These are phyloP conservation scores for Magnolia changhungtana DNA, from an alignment of 164 flowering plant genomes.

Conservation along the genomic window DNA sequence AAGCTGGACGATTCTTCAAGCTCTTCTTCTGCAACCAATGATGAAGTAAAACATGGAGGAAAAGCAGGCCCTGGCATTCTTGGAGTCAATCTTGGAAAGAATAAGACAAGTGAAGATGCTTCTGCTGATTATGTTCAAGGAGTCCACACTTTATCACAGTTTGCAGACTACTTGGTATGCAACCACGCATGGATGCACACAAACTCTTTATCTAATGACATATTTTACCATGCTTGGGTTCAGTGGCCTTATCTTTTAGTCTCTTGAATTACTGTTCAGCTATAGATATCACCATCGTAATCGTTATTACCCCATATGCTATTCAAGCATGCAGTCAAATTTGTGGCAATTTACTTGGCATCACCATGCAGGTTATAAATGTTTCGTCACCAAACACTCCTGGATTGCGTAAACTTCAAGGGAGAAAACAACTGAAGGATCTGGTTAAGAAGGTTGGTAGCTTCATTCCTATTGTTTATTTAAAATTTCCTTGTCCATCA, in stretches of 20 bases:
- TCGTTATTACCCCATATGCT: not conserved
- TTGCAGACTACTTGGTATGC: constrained; percentile 95
- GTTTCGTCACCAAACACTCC: constrained; percentile 99
- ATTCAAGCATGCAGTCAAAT: not conserved
- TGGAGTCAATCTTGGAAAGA: constrained; percentile 97
- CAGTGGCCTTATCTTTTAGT: not conserved
- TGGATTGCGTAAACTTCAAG: constrained; percentile 95
- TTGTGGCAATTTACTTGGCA: not conserved
- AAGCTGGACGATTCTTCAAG: constrained; percentile 77
- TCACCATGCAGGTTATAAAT: constrained; percentile 69
- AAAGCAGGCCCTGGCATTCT: constrained; percentile 99
- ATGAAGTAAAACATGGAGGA: constrained; percentile 73
- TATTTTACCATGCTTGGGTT: not conserved
- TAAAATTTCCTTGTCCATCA: not conserved
- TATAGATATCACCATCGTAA: not conserved
- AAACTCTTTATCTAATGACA: too few species aligned
- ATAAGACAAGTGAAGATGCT: constrained; percentile 97
- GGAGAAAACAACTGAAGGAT: constrained; percentile 92
- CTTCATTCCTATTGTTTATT: not conserved
- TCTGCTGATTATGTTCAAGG: constrained; percentile 96
- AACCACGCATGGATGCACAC: not conserved
- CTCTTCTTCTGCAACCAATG: constrained; percentile 47
- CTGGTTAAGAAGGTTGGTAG: constrained; percentile 78
- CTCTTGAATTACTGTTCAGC: not conserved
- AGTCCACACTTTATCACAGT: constrained; percentile 92